Conservation (phyloP, 768 basidiomycete genomes). For the Phanerochaete sordida region DNA sequence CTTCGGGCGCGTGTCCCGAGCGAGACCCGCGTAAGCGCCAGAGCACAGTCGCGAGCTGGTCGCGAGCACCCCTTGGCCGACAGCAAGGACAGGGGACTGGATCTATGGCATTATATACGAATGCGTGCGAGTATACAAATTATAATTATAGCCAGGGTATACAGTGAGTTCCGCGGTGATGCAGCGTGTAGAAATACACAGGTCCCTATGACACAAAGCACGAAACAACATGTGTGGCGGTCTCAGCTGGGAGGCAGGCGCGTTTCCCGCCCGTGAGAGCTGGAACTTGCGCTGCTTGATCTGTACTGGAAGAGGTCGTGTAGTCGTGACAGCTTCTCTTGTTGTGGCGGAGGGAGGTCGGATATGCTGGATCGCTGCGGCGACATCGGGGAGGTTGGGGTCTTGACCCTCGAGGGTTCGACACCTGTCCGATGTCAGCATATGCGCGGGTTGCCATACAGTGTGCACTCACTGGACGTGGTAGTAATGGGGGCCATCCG, state of each 20-base stretch:
- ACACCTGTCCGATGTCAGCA: slow-evolving; percentile 5
- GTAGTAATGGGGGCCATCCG: slow-evolving; percentile 24
- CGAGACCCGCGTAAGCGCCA: too few species aligned
- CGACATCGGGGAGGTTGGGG: slow-evolving; percentile 26
- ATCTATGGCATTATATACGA: not conserved
- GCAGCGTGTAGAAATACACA: slow-evolving; percentile 5
- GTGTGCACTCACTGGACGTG: not conserved
- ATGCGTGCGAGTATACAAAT: not conserved
- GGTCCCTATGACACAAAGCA: not conserved
- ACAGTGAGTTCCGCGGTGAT: not conserved
- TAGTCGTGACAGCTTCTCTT: slow-evolving; percentile 69
- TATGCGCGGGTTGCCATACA: not conserved
- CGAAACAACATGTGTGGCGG: not conserved
- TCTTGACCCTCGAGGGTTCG: slow-evolving; percentile 16
- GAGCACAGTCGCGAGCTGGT: too few species aligned
- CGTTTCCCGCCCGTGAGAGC: slow-evolving; percentile 24
- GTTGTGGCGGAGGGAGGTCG: slow-evolving; percentile 30
- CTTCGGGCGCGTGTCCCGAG: not conserved
- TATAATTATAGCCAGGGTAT: slow-evolving; percentile 3
- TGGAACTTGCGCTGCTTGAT: slow-evolving; percentile 54
- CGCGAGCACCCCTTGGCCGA: too few species aligned
- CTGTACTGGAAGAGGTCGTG: slow-evolving; percentile 85
- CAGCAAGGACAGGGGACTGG: not conserved
- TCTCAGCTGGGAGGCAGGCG: not conserved
- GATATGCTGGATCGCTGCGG: slow-evolving; percentile 28